Conservation (phyloP, 129 eudicot genomes). For the Scalesia atractyloides region DNA sequence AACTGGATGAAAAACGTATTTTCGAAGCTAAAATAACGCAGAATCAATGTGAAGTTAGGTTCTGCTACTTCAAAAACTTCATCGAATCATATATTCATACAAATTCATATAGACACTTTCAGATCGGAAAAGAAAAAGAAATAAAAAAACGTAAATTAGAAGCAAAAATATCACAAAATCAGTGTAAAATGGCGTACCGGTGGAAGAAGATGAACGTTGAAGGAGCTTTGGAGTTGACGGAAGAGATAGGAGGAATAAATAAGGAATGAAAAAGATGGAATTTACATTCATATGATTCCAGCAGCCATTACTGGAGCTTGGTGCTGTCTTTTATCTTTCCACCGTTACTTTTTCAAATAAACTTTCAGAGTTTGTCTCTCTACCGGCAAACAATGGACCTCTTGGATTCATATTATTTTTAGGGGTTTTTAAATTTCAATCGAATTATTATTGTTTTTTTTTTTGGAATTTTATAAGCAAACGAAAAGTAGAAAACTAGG, state of each 20-base stretch:
- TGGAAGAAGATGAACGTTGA: not conserved
- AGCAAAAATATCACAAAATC: too few relatives aligned
- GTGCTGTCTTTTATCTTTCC: slow-evolving; percentile 24
- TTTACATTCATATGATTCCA: slow-evolving; percentile 7
- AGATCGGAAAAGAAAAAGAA: too few relatives aligned
- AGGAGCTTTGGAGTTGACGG: not conserved
- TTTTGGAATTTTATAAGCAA: too few relatives aligned
- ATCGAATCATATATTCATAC: too few relatives aligned
- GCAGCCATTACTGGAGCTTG: slow-evolving; percentile 19
- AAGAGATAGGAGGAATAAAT: not conserved
- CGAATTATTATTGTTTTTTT: not conserved
- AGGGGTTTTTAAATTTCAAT: not conserved
- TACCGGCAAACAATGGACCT: slow-evolving; percentile 26
- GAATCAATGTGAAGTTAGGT: too few relatives aligned
- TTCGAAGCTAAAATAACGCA: not conserved
- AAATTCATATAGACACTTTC: not conserved
- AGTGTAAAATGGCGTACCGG: not conserved
- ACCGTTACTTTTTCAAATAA: not conserved
- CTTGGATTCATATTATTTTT: not conserved
- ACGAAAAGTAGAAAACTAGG: too few relatives aligned
- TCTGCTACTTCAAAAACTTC: too few relatives aligned
- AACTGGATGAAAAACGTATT: not conserved
- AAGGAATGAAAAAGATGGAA: slow-evolving; percentile 4
- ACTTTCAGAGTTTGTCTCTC: slow-evolving; percentile 15
- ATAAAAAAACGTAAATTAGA: not conserved